Conservation (phyloP, 2,329 filamentous ascomycete species). For the Neofusicoccum parvum region DNA sequence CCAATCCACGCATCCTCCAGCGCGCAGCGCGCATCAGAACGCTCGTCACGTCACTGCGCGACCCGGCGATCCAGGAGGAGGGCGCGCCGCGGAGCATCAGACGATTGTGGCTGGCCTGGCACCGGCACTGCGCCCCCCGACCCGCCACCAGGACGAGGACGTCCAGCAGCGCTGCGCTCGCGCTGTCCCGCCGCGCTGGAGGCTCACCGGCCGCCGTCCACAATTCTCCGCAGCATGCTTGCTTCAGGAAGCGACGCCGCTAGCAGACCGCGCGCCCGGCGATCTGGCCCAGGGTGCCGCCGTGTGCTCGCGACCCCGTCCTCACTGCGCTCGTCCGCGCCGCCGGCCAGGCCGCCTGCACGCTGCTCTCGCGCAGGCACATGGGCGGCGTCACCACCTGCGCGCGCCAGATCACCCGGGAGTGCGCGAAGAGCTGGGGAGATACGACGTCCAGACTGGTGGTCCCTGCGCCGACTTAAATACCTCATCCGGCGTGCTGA, state of each 20-base stretch:
- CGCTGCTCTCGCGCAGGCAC: slow-evolving; percentile 1
- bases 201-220: slow-evolving; percentile 1
- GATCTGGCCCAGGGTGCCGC: slow-evolving; percentile 4
- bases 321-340: background rate
- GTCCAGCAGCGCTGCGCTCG: background rate
- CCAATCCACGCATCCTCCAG: slow-evolving; percentile 5
- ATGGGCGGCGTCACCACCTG: background rate
- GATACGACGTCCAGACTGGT: slow-evolving; percentile 4
- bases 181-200: background rate
- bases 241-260: slow-evolving; percentile 15
- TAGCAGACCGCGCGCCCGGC: background rate
- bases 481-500: slow-evolving; percentile 14
- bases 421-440: background rate
- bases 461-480: slow-evolving; percentile 9
- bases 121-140: background rate
- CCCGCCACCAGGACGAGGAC: background rate
- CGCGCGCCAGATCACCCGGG: background rate
- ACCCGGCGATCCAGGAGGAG: slow-evolving; percentile 17
- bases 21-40: background rate
- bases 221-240: slow-evolving; percentile 13
- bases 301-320: background rate
- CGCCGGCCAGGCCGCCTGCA: background rate
- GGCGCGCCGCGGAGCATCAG: slow-evolving; percentile 4
- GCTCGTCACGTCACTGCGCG: background rate
- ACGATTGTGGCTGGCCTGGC: background rate